Evolutionary conservation across 331 rosid genomes (phyloP).

Genomic region (Acacia concinna): DNA sequence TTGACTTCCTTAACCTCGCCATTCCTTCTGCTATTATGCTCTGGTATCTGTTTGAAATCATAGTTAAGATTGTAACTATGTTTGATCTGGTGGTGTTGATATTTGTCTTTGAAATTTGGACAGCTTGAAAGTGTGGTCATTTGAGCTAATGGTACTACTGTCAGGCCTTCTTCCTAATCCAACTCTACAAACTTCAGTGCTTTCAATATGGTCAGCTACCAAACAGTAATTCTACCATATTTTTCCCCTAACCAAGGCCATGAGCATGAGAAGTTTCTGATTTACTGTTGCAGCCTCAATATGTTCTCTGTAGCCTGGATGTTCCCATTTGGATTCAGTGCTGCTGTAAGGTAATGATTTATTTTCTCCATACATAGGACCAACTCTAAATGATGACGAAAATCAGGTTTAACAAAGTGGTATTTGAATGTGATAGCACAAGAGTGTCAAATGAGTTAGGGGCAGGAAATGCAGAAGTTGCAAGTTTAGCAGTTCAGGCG

Average conservation of each 20-base stretch:
- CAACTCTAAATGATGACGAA: too few relatives aligned
- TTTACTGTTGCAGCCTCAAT: constrained; percentile 52
- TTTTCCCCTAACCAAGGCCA: neutral
- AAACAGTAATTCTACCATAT: neutral
- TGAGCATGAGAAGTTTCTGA: neutral
- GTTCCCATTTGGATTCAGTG: constrained; percentile 69
- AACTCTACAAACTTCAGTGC: constrained; percentile 65
- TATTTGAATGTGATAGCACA: constrained; percentile 32
- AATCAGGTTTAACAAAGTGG: too few relatives aligned
- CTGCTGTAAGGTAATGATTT: constrained; percentile 55
- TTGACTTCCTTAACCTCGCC: constrained; percentile 52
- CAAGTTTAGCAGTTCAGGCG: constrained; percentile 66
- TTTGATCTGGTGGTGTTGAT: neutral
- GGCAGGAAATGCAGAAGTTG: constrained; percentile 58
- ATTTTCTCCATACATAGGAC: too few relatives aligned
- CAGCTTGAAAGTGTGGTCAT: constrained; percentile 82
- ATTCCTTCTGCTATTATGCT: constrained; percentile 72
- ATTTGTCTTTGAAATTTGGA: constrained; percentile 1
- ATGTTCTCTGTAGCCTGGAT: constrained; percentile 60
- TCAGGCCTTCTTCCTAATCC: constrained; percentile 87
- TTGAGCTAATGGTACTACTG: constrained; percentile 62
- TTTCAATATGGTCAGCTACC: constrained; percentile 60
- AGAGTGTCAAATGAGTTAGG: constrained; percentile 83
- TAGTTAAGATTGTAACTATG: neutral
- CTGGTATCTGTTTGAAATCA: constrained; percentile 45